Percentiles rank a stretch among this genome's conserved stretches.
These are phyloP conservation scores for Coemansia nantahalensis DNA, from an alignment of 192 early-diverging fungal species.

Conservation along the genomic window DNA sequence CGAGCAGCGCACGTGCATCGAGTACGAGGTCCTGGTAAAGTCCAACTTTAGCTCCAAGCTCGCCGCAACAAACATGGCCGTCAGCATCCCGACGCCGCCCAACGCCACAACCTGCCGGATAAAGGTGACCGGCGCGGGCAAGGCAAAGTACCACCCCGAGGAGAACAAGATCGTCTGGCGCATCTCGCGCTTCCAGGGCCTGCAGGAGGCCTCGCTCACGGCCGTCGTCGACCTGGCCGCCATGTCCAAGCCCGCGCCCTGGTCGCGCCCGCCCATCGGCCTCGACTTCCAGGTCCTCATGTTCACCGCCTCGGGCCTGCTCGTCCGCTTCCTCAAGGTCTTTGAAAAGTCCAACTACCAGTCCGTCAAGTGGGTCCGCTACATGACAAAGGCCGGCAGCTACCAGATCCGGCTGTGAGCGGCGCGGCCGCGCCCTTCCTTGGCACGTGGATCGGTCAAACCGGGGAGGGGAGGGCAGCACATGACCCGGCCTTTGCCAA, in stretches of 20 bases:
- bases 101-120: constrained; percentile 84
- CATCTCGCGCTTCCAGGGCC: constrained; percentile 88
- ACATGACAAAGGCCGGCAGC: constrained; percentile 88
- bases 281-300: constrained; percentile 88
- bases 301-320: constrained; percentile 95
- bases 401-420: constrained; percentile 45
- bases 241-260: constrained; percentile 81
- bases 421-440: too few relatives aligned
- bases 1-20: constrained; percentile 79
- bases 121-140: constrained; percentile 70
- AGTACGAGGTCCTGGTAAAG: constrained; percentile 88
- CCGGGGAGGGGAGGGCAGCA: too few relatives aligned
- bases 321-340: constrained; percentile 97
- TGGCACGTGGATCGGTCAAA: too few relatives aligned
- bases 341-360: constrained; percentile 97
- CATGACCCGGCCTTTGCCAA: too few relatives aligned
- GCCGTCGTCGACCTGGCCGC: constrained; percentile 80
- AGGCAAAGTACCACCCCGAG: constrained; percentile 92
- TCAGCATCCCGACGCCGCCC: constrained; percentile 89
- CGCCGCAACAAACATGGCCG: constrained; percentile 82
- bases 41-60: constrained; percentile 87
- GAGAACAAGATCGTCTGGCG: constrained; percentile 97
- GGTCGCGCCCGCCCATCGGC: constrained; percentile 94
- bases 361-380: constrained; percentile 98
- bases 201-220: constrained; percentile 77